Evolutionary conservation across 495 filamentous ascomycete species (phyloP).

Genomic region (Podospora tetraspora): DNA sequence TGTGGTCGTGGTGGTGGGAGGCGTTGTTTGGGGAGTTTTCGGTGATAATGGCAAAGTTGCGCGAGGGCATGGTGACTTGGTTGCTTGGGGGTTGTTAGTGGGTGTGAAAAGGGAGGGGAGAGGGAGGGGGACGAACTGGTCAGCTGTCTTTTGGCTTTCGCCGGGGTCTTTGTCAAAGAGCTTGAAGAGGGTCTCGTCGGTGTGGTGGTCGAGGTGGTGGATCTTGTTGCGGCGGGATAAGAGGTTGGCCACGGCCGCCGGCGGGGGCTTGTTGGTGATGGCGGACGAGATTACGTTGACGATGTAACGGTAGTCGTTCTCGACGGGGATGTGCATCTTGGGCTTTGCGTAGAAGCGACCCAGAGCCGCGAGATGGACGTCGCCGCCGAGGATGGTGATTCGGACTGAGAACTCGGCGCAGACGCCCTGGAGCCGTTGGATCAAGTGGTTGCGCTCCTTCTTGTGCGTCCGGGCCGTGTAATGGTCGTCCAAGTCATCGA

Average conservation of each 20-base stretch:
- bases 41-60: slow-evolving; percentile 82
- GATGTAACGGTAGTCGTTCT: slow-evolving; percentile 92
- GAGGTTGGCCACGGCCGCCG: slow-evolving; percentile 79
- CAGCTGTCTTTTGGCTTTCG: slow-evolving; percentile 56
- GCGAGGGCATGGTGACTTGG: slow-evolving; percentile 80
- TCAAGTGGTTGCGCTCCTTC: slow-evolving; percentile 68
- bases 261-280: slow-evolving; percentile 90
- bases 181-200: slow-evolving; percentile 82
- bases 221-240: slow-evolving; percentile 84
- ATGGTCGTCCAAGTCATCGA: slow-evolving; percentile 93
- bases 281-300: slow-evolving; percentile 82
- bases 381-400: slow-evolving; percentile 81
- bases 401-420: slow-evolving; percentile 67
- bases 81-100: slow-evolving; percentile 41
- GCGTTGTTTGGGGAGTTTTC: slow-evolving; percentile 52
- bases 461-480: slow-evolving; percentile 93
- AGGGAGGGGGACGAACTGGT: slow-evolving; percentile 22
- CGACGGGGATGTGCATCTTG: slow-evolving; percentile 67
- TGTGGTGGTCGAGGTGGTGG: slow-evolving; percentile 78
- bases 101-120: neutral
- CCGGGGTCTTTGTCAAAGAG: slow-evolving; percentile 84
- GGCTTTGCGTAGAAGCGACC: slow-evolving; percentile 93
- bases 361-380: slow-evolving; percentile 88
- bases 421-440: slow-evolving; percentile 69
- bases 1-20: slow-evolving; percentile 4